These are phyloP conservation scores for Lactarius sanguifluus DNA, from an alignment of 768 basidiomycete species.

Conservation along the genomic window DNA sequence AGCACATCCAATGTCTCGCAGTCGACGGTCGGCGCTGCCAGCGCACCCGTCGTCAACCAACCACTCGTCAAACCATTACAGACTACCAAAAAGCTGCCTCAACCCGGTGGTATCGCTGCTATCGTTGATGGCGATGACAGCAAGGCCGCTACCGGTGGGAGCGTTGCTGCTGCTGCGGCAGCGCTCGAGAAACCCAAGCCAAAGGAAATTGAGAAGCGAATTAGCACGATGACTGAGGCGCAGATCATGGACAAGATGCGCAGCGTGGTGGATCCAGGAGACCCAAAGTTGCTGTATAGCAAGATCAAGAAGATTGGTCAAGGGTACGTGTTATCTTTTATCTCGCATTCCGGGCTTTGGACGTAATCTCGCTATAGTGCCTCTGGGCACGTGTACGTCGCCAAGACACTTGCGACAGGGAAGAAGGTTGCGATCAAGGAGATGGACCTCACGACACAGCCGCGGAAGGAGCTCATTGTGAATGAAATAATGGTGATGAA, in stretches of 20 bases:
- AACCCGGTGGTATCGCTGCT: constrained; percentile 53
- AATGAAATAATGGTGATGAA: constrained; percentile 99
- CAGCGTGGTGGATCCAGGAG: constrained; percentile 80
- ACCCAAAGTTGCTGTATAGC: constrained; percentile 87
- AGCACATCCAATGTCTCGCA: constrained; percentile 45
- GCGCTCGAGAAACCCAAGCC: constrained; percentile 59
- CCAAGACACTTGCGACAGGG: constrained; percentile 80
- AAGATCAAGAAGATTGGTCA: constrained; percentile 99
- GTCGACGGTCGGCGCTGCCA: constrained; percentile 48
- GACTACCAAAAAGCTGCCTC: constrained; percentile 54
- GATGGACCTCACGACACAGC: constrained; percentile 95
- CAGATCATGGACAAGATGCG: constrained; percentile 98
- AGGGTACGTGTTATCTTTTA: constrained; percentile 60
- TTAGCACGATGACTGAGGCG: constrained; percentile 94
- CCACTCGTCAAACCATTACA: constrained; percentile 75
- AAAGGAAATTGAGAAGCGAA: constrained; percentile 76
- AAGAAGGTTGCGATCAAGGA: constrained; percentile 97
- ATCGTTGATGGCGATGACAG: constrained; percentile 48
- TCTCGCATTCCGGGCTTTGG: constrained; percentile 1
- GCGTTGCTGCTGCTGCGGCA: constrained; percentile 69
- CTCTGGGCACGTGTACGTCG: constrained; percentile 97
- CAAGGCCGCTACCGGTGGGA: constrained; percentile 36
- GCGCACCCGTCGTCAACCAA: constrained; percentile 48
- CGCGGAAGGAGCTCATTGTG: constrained; percentile 95
- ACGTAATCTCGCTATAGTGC: constrained; percentile 53